Base-by-base conservation (phyloP, 1,284 basidiomycete genomes). In the Rhodotorula mucilaginosa region DNA sequence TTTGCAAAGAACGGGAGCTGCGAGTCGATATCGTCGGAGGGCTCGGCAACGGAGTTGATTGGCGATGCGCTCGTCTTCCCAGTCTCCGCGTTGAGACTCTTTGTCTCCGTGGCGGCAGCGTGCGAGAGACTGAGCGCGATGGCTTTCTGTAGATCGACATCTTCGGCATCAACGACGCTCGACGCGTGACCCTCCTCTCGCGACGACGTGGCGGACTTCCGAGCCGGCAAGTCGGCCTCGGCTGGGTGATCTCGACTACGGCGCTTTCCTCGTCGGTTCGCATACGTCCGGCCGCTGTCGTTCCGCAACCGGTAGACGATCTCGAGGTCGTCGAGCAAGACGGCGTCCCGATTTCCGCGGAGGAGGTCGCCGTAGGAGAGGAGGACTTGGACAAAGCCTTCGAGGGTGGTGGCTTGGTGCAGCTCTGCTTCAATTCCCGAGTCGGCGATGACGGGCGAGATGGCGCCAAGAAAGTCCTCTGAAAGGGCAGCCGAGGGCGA, bases 291-390 rank as follows among this genome's bases (percentile, higher is more conserved):
- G 48, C 5, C 59, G 18, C 16, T 21, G 21, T 66, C 64, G 7
- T 18, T 58, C 19, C 73, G 58, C 60, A 73, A 16, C 3, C 68
- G 62, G n/a, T 75, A 75, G 6, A 47, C 52, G 7, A 75, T 69
- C 59, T 73, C 74, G 31, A 73, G 18, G n/a, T 66, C 58, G 26
- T 70, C 70, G 19, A 66, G 26, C 47, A 12, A 15, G 1, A 10
- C 47, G 3, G 63, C 29, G 10, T 26, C 16, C 6, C 29, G 34
- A 23, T n/a, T 39, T 0, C 59, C 57, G 16, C 65, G 51, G 31
- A 66, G 29, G 10, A 72, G 26, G 19, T 62, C 52, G 18, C 60
- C 58, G 34, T 58, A 65, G 5, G n/a, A 19, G 48, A 10, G 52
- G 12, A 76, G 44, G 5, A 63, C 57, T 3, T 19, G 56, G 18